Evolutionary conservation across 1,284 basidiomycete genomes (phyloP), one percentile per base, ranked within the genome.

Genomic region (Ganoderma sinense): DNA sequence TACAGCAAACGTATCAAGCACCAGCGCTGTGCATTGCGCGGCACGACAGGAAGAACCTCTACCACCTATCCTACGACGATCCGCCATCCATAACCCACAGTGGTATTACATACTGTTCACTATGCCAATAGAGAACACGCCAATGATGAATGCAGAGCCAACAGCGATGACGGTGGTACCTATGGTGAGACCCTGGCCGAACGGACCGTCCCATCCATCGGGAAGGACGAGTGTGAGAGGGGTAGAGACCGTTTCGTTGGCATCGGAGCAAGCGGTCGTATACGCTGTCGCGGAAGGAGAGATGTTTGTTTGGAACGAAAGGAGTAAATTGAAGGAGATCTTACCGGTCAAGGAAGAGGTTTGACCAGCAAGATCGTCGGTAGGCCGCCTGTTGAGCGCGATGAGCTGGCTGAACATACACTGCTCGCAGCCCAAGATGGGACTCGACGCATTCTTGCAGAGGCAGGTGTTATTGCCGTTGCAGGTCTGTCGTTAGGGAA

Each of bases 381-480:
- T 81, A 62, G 83, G 81, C 23, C 78, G 81, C 66, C 81, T 77
- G 77, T 91, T 89, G 43, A 79, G 79, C 8, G 76, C 74, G 73
- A 93, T 85, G 45, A 92, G 80, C 67, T 81, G 78, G 59, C 79
- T 78, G 76, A 91, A 89, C 83, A 90, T 85, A 82, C 92, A 93
- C 74, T 89, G 86, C 76, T 93, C 85, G 79, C 91, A 91, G 29
- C 71, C 64, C 0, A 81, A 78, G 66, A 93, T 79, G 0, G 77
- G 64, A 36, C 87, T 82, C 1, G 85, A 85, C 1, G 70, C 74
- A 20, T 77, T 67, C 20, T 66, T 73, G 82, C 91, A 93, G 39
- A 91, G 82, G 77, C 91, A 92, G 16, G 70, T 69, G 56, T 84
- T 77, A 71, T 86, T 79, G 18, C 70, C 70, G 14, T 66, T 66